Percentiles rank a stretch among this genome's conserved stretches.
Conservation (phyloP, 371 early-diverging fungal species). For the Thermomucor indicae-seudaticae region DNA sequence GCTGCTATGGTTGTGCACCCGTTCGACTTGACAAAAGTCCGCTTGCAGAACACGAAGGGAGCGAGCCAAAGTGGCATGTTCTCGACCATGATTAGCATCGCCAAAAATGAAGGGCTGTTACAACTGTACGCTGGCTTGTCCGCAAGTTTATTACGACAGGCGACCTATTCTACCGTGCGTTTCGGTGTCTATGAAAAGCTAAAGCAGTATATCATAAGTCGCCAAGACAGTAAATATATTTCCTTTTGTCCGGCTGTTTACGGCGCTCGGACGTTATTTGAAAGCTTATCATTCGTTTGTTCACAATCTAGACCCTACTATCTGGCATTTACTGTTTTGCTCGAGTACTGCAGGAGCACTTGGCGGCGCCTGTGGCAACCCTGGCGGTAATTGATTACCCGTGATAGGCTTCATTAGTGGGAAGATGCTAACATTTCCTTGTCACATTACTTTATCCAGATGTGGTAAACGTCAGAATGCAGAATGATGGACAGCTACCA, state of each 20-base stretch:
- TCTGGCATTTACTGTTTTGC: conserved; percentile 46
- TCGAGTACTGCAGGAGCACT: conserved; percentile 52
- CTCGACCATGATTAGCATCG: conserved; percentile 30
- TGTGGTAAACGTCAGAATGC: conserved; percentile 67
- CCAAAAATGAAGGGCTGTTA: conserved; percentile 30
- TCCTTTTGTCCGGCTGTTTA: not conserved
- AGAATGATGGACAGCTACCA: conserved; percentile 67
- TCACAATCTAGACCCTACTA: conserved; percentile 20
- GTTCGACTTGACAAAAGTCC: conserved; percentile 82
- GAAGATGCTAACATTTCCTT: too few species aligned
- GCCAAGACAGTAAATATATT: conserved; percentile 2
- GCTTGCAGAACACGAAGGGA: conserved; percentile 63
- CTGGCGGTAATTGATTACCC: too few species aligned
- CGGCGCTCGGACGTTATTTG: not conserved
- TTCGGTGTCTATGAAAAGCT: conserved; percentile 63
- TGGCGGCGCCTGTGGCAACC: conserved; percentile 69
- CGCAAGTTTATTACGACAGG: conserved; percentile 62
- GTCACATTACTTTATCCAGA: too few species aligned
- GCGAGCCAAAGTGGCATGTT: conserved; percentile 31
- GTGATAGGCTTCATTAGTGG: too few species aligned
- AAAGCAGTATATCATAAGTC: conserved; percentile 18
- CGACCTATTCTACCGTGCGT: conserved; percentile 67
- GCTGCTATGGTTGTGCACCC: conserved; percentile 75
- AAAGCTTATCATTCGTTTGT: too few species aligned
- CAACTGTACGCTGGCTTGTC: conserved; percentile 59